Evolutionary conservation across 108 stramenopile genomes (phyloP).

Genomic region (Nitzschia sp.): DNA sequence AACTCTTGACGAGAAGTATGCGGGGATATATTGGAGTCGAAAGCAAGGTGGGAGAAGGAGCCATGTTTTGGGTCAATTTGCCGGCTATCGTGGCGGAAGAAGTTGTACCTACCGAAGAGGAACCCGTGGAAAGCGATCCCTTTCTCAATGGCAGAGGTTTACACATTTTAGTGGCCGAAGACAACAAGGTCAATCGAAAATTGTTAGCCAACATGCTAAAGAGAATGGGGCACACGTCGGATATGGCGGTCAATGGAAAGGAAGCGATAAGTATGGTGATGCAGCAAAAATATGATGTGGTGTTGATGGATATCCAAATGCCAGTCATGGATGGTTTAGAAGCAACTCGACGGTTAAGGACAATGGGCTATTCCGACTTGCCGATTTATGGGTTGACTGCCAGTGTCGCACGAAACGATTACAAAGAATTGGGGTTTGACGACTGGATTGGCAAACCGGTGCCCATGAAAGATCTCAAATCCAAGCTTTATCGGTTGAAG

Average conservation of each 20-base stretch:
- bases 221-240: constrained; percentile 29
- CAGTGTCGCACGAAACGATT: constrained; percentile 31
- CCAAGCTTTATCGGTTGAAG: too few relatives aligned
- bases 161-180: constrained; percentile 51
- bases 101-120: constrained; percentile 21
- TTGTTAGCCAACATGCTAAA: constrained; percentile 30
- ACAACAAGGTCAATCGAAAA: constrained; percentile 57
- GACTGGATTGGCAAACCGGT: constrained; percentile 39
- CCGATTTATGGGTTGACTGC: constrained; percentile 60
- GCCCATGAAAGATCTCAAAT: constrained; percentile 37
- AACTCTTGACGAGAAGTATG: constrained; percentile 37
- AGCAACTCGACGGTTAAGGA: constrained; percentile 46
- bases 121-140: too few relatives aligned
- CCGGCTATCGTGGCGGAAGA: constrained; percentile 33
- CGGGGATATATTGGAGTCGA: constrained; percentile 40
- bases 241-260: constrained; percentile 48
- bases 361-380: constrained; percentile 34
- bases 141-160: neutral
- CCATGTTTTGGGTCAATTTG: constrained; percentile 32
- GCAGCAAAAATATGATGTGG: constrained; percentile 30
- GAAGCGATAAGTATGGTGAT: constrained; percentile 54
- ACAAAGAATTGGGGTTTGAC: constrained; percentile 31
- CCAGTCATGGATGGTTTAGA: too few relatives aligned
- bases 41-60: constrained; percentile 28
- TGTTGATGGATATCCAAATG: constrained; percentile 76